Evolutionary conservation across 225 moss, liverwort and hornwort species (phyloP).

Genomic region (Marchantia polymorpha): DNA sequence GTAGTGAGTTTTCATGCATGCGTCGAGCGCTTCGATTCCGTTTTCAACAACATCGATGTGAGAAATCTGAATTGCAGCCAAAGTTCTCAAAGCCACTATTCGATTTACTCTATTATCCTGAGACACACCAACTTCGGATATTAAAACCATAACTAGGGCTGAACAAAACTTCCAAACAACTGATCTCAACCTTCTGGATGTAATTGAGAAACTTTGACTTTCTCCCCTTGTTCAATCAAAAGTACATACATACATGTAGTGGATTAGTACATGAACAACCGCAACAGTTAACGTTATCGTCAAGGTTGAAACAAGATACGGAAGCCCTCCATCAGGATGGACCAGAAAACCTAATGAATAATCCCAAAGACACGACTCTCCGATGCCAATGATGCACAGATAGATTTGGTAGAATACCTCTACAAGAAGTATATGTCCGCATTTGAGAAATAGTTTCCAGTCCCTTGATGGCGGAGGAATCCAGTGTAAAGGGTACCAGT

Average conservation of each 20-base stretch:
- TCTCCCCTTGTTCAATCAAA: too few relatives aligned
- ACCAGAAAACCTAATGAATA: not conserved
- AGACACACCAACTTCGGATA: not conserved
- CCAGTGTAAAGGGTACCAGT: not conserved
- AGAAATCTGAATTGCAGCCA: constrained; percentile 39
- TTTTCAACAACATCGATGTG: not conserved
- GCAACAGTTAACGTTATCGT: too few relatives aligned
- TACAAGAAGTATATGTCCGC: not conserved
- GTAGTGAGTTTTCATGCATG: constrained; percentile 60
- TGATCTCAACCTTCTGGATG: too few relatives aligned
- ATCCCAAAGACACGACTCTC: too few relatives aligned
- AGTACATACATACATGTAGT: too few relatives aligned
- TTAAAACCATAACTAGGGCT: too few relatives aligned
- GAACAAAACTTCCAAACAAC: not conserved
- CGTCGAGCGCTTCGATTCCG: constrained; percentile 47
- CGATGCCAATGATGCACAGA: too few relatives aligned
- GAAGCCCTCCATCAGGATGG: not conserved
- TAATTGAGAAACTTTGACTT: too few relatives aligned
- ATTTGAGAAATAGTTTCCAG: not conserved
- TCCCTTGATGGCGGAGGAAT: not conserved
- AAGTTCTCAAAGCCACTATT: constrained; percentile 53
- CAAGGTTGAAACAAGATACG: too few relatives aligned
- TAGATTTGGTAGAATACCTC: not conserved
- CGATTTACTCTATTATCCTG: constrained; percentile 74
- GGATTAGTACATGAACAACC: too few relatives aligned